Evolutionary conservation across 1,284 basidiomycete species (phyloP), one percentile per base, ranked within the genome.

Genomic region (Trametes versicolor): DNA sequence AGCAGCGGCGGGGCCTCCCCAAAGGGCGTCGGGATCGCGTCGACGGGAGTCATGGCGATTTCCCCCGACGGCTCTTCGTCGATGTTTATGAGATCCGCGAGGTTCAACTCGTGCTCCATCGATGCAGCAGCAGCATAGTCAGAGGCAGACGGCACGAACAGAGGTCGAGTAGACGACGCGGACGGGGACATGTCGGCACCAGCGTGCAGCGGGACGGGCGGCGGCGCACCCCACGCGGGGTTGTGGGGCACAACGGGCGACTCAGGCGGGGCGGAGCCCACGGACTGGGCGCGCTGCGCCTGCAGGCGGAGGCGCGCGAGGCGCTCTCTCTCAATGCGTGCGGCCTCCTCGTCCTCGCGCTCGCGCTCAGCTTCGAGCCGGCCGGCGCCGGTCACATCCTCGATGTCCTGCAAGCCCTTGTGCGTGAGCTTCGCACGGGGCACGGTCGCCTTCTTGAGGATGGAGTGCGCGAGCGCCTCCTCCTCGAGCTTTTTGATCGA

Each of bases 361-460:
- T 87, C 84, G 53, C 83, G 79, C 71, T 90, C 87, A 67, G 82
- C 80, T 69, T 87, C 82, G 73, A 85, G 81, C 66, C 79, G 78
- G 39, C 75, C 68, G 49, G 83, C 82, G n/a, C 86, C 90, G 67
- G 86, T 85, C 58, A 89, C 79, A 76, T 90, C 88, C 76, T 95
- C 94, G 71, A 96, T 93, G 71, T 94, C 89, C 80, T 95, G 89
- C 67, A 95, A 79, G 63, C 94, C 94, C 78, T 96, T 96, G 81
- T 95, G 94, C 23, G 94, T 96, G 67, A 94, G 91, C 78, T 95
- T 95, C 41, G 93, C 90, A 71, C 91, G 89, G 64, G 94, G 94
- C 29, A 86, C 84, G 4, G 82, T 81, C 13, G 85, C 82, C 74
- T 88, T 92, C 74, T 90, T 85, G 66, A 95, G 80, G 70, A 96